phyloP scores from a whole-genome alignment of 208 protist species.

The Acanthamoeba lenticulata region DNA sequence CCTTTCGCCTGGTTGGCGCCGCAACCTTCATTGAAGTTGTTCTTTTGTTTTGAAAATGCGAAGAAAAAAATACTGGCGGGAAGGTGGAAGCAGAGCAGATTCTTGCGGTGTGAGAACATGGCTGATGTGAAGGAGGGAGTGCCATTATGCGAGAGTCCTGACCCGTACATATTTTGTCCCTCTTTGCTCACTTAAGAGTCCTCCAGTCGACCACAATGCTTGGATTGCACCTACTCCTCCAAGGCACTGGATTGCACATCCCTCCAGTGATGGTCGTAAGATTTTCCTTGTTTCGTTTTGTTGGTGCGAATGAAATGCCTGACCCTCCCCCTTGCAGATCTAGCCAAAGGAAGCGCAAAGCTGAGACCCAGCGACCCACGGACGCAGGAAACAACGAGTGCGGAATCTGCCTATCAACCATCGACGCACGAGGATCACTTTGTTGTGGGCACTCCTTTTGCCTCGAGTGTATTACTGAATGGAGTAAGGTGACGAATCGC shows the following conservation, averaged over 20 bases:
- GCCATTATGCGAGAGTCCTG: no score
- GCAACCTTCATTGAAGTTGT: no score
- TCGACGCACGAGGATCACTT: not conserved
- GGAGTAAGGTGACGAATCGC: not conserved
- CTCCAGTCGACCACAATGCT: not conserved
- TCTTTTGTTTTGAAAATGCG: no score
- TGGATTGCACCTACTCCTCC: slow-evolving; percentile 17
- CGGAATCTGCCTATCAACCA: not conserved
- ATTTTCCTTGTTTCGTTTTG: not conserved
- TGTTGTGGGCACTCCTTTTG: not conserved
- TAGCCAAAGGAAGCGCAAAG: not conserved
- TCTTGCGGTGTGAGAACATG: no score
- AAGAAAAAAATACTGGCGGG: no score
- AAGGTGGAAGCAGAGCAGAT: no score
- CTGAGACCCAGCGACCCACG: not conserved
- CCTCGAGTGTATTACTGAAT: not conserved
- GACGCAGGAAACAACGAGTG: not conserved
- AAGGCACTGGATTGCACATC: slow-evolving; percentile 28
- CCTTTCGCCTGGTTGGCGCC: no score
- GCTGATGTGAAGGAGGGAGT: no score
- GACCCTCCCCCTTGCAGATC: not conserved
- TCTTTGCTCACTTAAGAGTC: not conserved
- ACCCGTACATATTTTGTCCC: not conserved
- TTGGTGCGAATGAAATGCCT: no score
- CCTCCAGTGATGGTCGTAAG: not conserved